A percentile compares a stretch with the other conserved stretches of the same genome.
These are phyloP conservation scores for Crithidia brevicula DNA, from an alignment of 208 protist species.

Conservation along the genomic window DNA sequence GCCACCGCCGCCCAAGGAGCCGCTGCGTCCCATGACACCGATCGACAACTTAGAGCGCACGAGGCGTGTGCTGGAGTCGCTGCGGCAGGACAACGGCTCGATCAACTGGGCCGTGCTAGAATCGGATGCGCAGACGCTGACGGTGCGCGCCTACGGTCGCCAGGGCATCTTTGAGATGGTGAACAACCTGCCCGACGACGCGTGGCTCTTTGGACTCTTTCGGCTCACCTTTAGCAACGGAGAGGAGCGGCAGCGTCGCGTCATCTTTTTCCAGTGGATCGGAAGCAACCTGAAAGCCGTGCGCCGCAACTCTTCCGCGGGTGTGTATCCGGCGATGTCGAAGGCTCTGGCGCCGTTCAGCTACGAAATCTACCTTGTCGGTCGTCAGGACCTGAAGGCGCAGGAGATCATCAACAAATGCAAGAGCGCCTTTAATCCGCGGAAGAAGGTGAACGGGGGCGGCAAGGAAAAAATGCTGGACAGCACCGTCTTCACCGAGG, in stretches of 20 bases:
- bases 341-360: constrained; percentile 61
- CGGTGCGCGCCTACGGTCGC: constrained; percentile 54
- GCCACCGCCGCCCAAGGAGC: constrained; percentile 15
- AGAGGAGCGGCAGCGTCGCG: constrained; percentile 40
- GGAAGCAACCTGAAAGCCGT: constrained; percentile 66
- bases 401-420: constrained; percentile 76
- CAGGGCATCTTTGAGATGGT: constrained; percentile 83
- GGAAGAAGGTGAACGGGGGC: constrained; percentile 2
- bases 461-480: constrained; percentile 20
- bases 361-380: constrained; percentile 82
- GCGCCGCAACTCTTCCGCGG: constrained; percentile 19
- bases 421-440: constrained; percentile 57
- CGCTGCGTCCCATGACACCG: constrained; percentile 9
- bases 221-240: constrained; percentile 66
- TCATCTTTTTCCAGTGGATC: constrained; percentile 90
- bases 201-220: constrained; percentile 86
- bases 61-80: constrained; percentile 49
- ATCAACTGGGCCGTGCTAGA: constrained; percentile 86
- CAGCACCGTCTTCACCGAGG: constrained; percentile 51
- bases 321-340: constrained; percentile 69
- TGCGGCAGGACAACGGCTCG: constrained; percentile 69
- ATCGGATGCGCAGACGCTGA: constrained; percentile 48
- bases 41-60: constrained; percentile 36
- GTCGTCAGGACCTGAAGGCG: constrained; percentile 60
- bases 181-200: constrained; percentile 63